Conservation (phyloP, 75 land plant species). For the Chamaecyparis obtusa region DNA sequence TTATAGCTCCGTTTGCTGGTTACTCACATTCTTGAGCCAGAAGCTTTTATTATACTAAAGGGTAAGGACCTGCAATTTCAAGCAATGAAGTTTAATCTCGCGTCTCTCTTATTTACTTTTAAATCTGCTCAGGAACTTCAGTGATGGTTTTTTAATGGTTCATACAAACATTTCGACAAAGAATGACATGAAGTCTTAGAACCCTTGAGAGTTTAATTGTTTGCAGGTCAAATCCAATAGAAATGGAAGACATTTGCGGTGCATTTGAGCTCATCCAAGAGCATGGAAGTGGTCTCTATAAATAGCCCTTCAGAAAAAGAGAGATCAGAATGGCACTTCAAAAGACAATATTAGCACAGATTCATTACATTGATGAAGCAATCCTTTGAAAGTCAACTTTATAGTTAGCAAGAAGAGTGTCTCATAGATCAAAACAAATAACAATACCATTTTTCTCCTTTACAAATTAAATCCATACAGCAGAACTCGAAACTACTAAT, state of each 20-base stretch:
- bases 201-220: neutral
- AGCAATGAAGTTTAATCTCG: neutral
- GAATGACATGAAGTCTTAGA: neutral
- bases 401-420: neutral
- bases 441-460: neutral
- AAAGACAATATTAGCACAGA: no score
- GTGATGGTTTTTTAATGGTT: no score
- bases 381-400: neutral
- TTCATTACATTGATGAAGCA: no score
- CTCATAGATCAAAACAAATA: neutral
- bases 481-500: no score
- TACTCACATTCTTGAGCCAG: neutral
- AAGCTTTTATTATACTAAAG: neutral
- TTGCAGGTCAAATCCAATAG: no score
- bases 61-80: neutral
- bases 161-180: neutral
- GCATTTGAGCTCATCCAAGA: neutral
- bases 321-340: no score
- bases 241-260: no score
- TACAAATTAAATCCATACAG: neutral
- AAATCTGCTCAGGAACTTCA: no score
- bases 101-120: no score
- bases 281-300: neutral
- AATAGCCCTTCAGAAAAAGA: neutral
- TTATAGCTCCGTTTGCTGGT: neutral